phyloP scores from a whole-genome alignment of 1,284 basidiomycete genomes.

The Ceratobasidium sp. region DNA sequence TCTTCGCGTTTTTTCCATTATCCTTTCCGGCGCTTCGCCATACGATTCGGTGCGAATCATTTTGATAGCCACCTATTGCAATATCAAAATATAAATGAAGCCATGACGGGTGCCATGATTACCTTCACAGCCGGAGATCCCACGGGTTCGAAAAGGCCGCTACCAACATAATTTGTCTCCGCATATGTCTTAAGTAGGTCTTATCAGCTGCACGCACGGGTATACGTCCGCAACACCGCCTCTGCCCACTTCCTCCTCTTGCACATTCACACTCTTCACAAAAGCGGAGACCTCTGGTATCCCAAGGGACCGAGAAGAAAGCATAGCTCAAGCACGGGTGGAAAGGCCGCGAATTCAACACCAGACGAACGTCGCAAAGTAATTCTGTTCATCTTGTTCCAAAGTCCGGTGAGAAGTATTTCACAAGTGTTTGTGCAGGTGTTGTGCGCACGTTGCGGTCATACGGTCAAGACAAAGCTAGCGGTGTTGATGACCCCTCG shows the following conservation, averaged over 20 bases:
- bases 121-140: neutral
- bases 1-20: conserved; percentile 4
- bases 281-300: conserved; percentile 26
- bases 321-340: neutral
- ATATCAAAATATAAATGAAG: neutral
- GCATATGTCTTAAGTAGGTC: no score
- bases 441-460: no score
- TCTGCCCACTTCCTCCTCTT: neutral
- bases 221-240: conserved; percentile 29
- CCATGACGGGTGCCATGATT: neutral
- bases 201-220: neutral
- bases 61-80: neutral
- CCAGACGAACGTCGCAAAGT: no score
- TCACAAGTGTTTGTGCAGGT: no score
- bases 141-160: neutral
- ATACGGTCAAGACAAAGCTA: no score
- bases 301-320: conserved; percentile 12
- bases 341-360: no score
- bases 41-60: conserved; percentile 6
- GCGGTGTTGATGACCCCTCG: no score
- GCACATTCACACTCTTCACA: neutral
- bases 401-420: no score
- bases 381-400: no score
- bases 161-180: neutral
- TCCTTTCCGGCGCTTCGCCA: neutral